Conservation (phyloP, 306 rosid genomes). For the Prunus campanulata region DNA sequence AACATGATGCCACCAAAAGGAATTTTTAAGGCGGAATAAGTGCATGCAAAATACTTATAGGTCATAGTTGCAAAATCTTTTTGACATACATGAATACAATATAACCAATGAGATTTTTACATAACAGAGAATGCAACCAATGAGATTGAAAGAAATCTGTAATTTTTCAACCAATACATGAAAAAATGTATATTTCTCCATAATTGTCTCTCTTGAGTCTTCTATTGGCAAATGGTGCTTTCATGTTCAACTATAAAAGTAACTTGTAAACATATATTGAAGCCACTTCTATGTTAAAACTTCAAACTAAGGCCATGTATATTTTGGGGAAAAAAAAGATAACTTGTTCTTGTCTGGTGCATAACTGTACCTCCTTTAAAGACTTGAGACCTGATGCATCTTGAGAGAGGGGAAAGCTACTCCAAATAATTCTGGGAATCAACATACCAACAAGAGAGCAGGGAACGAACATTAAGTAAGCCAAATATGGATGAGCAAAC, state of each 20-base stretch:
- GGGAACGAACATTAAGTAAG: constrained; percentile 88
- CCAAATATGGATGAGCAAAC: constrained; percentile 91
- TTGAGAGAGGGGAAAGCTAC: constrained; percentile 60
- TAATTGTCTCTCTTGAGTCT: neutral
- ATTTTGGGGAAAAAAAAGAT: neutral
- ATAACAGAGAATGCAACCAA: neutral
- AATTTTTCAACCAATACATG: neutral
- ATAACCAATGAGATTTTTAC: neutral
- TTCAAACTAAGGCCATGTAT: neutral
- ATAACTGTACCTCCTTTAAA: constrained; percentile 61
- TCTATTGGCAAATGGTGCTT: neutral
- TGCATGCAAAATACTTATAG: neutral
- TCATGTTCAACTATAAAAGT: neutral
- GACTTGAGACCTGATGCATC: constrained; percentile 50
- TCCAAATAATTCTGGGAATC: constrained; percentile 72
- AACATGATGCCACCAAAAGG: neutral
- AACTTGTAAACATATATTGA: neutral
- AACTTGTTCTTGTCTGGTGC: neutral
- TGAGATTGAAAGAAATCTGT: neutral
- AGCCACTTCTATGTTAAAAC: neutral
- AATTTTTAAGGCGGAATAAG: neutral
- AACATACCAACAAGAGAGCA: constrained; percentile 74
- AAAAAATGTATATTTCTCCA: neutral
- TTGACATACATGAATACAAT: neutral
- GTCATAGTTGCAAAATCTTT: neutral